A percentile compares a stretch with the other conserved stretches of the same genome.
These are phyloP conservation scores for Litsea cubeba DNA, from an alignment of 164 flowering plant genomes.

Conservation along the genomic window DNA sequence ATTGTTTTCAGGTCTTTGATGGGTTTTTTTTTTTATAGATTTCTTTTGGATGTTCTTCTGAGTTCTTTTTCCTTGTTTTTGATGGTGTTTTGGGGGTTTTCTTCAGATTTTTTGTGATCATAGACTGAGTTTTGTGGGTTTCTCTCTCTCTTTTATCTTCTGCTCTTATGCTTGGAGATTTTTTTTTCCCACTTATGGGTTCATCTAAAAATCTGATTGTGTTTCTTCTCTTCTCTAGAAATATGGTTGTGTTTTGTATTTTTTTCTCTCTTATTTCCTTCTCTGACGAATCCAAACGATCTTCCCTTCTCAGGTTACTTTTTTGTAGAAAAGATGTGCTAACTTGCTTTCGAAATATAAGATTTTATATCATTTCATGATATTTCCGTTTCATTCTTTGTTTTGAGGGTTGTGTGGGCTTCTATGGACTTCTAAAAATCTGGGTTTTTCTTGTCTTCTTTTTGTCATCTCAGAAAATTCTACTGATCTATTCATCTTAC, in stretches of 20 bases:
- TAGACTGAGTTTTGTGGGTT: background rate
- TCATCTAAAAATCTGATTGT: no score
- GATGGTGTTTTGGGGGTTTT: background rate
- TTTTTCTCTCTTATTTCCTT: background rate
- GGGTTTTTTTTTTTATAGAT: background rate
- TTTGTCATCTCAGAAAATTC: background rate
- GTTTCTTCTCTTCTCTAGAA: background rate
- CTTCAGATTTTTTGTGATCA: background rate
- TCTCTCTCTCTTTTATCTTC: no score
- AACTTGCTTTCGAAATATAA: no score
- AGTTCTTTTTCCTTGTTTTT: no score
- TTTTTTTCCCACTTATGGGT: background rate
- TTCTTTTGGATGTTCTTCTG: slow-evolving; percentile 7
- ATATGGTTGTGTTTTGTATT: background rate
- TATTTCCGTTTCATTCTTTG: no score
- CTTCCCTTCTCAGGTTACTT: no score
- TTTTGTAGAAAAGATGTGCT: no score
- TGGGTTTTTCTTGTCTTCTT: no score
- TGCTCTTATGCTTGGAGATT: background rate
- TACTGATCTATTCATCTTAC: background rate
- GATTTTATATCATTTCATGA: no score
- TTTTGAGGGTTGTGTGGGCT: no score
- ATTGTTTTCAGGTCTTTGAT: background rate
- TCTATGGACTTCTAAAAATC: no score
- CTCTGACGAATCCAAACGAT: no score